Percentiles rank a stretch among this genome's conserved stretches.
Evolutionary conservation across 2,329 filamentous ascomycete species (phyloP).

Genomic region (Scedosporium aurantiacum): DNA sequence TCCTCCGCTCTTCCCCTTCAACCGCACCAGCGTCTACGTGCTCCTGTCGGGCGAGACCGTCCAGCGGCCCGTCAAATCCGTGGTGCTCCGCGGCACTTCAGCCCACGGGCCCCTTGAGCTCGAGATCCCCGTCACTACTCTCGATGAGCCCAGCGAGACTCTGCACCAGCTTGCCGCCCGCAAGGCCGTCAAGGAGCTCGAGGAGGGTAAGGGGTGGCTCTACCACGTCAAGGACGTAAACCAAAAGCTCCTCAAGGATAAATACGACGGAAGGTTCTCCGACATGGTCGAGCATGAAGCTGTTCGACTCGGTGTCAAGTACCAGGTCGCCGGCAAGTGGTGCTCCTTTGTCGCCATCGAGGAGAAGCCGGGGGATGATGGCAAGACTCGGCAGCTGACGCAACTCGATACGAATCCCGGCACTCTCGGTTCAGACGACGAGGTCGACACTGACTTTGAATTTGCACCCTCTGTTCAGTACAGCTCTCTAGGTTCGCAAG

Average conservation of each 20-base stretch:
- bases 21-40: conserved; percentile 53
- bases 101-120: conserved; percentile 48
- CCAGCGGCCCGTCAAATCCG: conserved; percentile 36
- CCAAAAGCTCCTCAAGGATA: conserved; percentile 32
- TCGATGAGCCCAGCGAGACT: conserved; percentile 35
- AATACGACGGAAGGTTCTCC: conserved; percentile 37
- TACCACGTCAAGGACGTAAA: conserved; percentile 34
- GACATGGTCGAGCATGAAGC: conserved; percentile 55
- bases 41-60: conserved; percentile 42
- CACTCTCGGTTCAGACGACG: neutral
- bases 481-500: neutral
- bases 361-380: conserved; percentile 16
- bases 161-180: conserved; percentile 62
- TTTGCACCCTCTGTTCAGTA: neutral
- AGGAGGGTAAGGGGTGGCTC: conserved; percentile 60
- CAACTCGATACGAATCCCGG: neutral
- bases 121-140: conserved; percentile 48
- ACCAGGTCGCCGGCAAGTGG: conserved; percentile 58
- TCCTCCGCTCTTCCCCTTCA: conserved; percentile 56
- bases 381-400: neutral
- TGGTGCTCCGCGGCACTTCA: conserved; percentile 48
- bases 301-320: conserved; percentile 52
- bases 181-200: conserved; percentile 57
- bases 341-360: conserved; percentile 63
- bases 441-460: neutral